phyloP scores from a whole-genome alignment of 805 yeast genomes.

The Lipomyces chichibuensis region DNA sequence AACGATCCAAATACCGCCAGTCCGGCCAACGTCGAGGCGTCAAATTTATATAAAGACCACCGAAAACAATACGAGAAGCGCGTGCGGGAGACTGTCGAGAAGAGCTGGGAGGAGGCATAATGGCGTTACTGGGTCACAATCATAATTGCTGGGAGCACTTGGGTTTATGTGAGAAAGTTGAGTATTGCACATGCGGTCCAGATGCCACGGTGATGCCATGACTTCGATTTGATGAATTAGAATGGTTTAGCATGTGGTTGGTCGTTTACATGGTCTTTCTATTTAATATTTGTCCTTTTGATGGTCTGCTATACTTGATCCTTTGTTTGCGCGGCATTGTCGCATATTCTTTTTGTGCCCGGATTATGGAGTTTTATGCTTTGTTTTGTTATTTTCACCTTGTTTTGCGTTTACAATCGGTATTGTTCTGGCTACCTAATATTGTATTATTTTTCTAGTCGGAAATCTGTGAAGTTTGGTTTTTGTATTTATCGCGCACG shows the following conservation, averaged over 20 bases:
- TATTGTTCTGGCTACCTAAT: not conserved
- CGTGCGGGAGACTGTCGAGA: conserved; percentile 93
- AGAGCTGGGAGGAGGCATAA: conserved; percentile 67
- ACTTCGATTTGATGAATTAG: not conserved
- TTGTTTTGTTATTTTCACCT: not conserved
- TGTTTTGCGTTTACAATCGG: not conserved
- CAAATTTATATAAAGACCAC: conserved; percentile 92
- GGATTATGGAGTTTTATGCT: conserved; percentile 1
- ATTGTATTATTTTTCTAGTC: not conserved
- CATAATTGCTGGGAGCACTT: not conserved
- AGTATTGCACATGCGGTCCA: not conserved
- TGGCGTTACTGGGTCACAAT: not conserved
- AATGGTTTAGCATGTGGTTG: conserved; percentile 1
- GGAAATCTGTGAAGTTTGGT: not conserved
- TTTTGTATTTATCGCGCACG: not conserved
- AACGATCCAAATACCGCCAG: conserved; percentile 96
- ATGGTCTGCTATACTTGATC: not conserved
- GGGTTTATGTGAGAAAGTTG: not conserved
- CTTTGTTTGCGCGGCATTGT: not conserved
- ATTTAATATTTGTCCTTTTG: not conserved
- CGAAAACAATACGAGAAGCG: conserved; percentile 87
- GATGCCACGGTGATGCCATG: not conserved
- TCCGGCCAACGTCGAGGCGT: conserved; percentile 98
- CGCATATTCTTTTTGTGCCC: not conserved
- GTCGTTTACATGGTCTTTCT: not conserved